Conservation (phyloP, 2,329 filamentous ascomycete species). For the Zelopaecilomyces penicillatus region DNA sequence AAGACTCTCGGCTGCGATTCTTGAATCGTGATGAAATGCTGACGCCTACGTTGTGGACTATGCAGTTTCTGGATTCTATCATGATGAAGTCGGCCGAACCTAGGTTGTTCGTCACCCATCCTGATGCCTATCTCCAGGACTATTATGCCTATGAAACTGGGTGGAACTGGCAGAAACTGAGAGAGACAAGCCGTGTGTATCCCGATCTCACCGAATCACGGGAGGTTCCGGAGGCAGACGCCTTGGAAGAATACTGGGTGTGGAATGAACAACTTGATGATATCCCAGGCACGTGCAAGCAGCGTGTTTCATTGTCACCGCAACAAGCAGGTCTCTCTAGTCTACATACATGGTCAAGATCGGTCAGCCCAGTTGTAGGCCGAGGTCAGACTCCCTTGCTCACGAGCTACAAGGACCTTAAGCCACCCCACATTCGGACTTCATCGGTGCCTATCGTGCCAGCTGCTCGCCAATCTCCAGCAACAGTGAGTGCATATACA, state of each 20-base stretch:
- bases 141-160: constrained; percentile 40
- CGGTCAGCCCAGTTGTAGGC: constrained; percentile 22
- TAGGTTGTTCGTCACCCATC: constrained; percentile 67
- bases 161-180: constrained; percentile 66
- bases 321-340: constrained; percentile 24
- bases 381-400: constrained; percentile 33
- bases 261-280: constrained; percentile 59
- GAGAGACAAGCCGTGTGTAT: constrained; percentile 51
- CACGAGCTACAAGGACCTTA: constrained; percentile 32
- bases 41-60: constrained; percentile 63
- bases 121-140: constrained; percentile 65
- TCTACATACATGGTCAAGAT: constrained; percentile 16
- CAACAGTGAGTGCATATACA: constrained; percentile 22
- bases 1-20: constrained; percentile 63
- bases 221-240: constrained; percentile 52
- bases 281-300: constrained; percentile 34
- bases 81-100: constrained; percentile 63
- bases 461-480: constrained; percentile 30
- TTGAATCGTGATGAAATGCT: constrained; percentile 64
- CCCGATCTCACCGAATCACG: constrained; percentile 34
- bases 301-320: constrained; percentile 34
- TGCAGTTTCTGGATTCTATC: constrained; percentile 60
- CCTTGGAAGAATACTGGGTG: constrained; percentile 57
- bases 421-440: constrained; percentile 43
- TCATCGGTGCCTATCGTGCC: constrained; percentile 40